Evolutionary conservation across 2,329 filamentous ascomycete genomes (phyloP), one percentile per base, ranked within the genome.

Genomic region (Ascochyta rabiei): DNA sequence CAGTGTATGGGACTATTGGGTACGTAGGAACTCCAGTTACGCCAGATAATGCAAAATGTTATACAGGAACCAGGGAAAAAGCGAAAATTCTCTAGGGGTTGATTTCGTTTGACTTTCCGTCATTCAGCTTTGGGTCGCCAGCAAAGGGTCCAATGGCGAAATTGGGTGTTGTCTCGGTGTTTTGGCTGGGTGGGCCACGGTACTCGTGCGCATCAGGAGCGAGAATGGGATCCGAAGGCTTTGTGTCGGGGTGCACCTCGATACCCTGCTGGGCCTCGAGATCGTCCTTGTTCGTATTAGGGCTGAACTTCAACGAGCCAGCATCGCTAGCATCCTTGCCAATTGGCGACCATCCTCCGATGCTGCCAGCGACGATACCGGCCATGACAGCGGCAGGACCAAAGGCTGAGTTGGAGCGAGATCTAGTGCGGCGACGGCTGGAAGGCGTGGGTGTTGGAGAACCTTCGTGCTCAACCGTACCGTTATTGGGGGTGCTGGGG

Each of bases 321-420:
- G 77, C 75, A 46, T 78, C 75, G 18, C 69, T 74, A 31, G 75
- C 68, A 33, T 67, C 66, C 28, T 84, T 77, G 56, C 87, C 86
- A 49, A 86, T 83, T 1, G 89, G 89, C 42, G 88, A 90, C 89
- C 89, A 93, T 26, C 87, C 88, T 13, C 86, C 89, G 30, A 93
- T 84, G 67, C 87, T 88, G 38, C 89, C 89, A 8, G 89, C 90
- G 44, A 93, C 85, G 53, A 93, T 88, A 57, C 90, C 90, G n/a
- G 89, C 88, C 89, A 92, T 92, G 57, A 91, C 89, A 7, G 87
- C 86, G 1, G 89, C 87, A 2, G 89, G 88, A 10, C 87, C 89
- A 10, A 93, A 81, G 1, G 88, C 88, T 24, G 89, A 91, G 69
- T 85, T 88, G 38, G 87, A 90, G 61, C 87, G 81, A 45, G 88